Evolutionary conservation across 345 rosid species (phyloP), one percentile per base, ranked within the genome.

Genomic region (Reutealis trisperma): DNA sequence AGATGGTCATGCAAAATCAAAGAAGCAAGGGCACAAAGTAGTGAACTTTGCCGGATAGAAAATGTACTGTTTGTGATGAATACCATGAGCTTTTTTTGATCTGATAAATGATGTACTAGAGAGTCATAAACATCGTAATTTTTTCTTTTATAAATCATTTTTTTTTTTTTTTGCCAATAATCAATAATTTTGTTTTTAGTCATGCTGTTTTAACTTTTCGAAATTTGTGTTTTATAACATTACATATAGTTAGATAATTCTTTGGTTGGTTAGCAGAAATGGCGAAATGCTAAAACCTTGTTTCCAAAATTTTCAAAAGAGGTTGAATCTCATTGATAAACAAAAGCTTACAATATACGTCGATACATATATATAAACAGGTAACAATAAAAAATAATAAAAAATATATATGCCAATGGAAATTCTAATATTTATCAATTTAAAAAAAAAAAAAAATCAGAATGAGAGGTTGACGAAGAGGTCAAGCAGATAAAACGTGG

Each of bases 1-100:
- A 70, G 86, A 66, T 64, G 67, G 32, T 7, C 72, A 77, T 59
- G 75, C 68, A 75, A 87, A 86, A 79, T 70, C 80, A 51, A 83
- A 83, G 85, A 82, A 88, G 57, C 81, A 86, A 78, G 94, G 88
- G 59, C 84, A 90, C 58, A 96, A 89, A 89, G 90, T 93, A 49
- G 88, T 96, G 37, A 91, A 83, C 82, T 92, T 91, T 83, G 79
- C 73, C n/a, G 92, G 91, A 69, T 89, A 81, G 84, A 59, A 54
- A 44, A 27, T 37, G 64, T 5, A 37, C 6, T 37, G 44, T 13
- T 27, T 27, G 41, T 47, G 74, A 59, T 55, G 10, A 27, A 57
- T 27, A 44, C 52, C 19, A n/a, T 14, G 21, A 66, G 54, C 77
- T 27, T 42, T 55, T 15, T 7, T 22, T 67, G 45, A 1, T 67